These are phyloP conservation scores for Candida khao-thaluensis DNA, from an alignment of 805 yeast species.

Conservation along the genomic window DNA sequence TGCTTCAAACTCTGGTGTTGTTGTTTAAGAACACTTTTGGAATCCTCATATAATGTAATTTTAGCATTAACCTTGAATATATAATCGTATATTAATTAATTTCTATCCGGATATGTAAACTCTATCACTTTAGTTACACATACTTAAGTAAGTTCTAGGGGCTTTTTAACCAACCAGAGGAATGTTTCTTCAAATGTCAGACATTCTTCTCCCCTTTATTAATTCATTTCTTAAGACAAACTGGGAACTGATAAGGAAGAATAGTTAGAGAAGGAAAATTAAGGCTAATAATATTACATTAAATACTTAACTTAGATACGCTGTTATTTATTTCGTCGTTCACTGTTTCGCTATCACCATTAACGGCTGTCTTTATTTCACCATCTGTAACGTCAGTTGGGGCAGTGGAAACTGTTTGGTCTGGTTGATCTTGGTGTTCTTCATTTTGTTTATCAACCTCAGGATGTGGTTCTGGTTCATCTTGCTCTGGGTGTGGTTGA, in stretches of 20 bases:
- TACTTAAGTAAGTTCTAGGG: too few relatives aligned
- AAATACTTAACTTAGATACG: slow-evolving; percentile 9
- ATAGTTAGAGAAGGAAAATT: too few relatives aligned
- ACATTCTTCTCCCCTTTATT: too few relatives aligned
- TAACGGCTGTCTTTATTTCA: slow-evolving; percentile 1
- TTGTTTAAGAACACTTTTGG: slow-evolving; percentile 65
- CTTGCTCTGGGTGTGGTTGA: too few relatives aligned
- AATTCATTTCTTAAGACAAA: too few relatives aligned
- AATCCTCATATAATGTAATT: slow-evolving; percentile 8
- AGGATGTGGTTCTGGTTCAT: too few relatives aligned
- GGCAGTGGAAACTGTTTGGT: neutral
- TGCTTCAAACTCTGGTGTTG: slow-evolving; percentile 99
- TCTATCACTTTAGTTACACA: too few relatives aligned
- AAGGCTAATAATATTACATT: neutral
- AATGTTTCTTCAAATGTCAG: too few relatives aligned
- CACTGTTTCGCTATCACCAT: neutral
- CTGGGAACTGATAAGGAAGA: too few relatives aligned
- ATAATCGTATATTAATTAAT: slow-evolving; percentile 6
- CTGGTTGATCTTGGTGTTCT: neutral
- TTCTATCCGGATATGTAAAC: too few relatives aligned
- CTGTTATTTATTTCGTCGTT: slow-evolving; percentile 5
- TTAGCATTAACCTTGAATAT: slow-evolving; percentile 13
- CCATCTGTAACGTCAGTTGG: slow-evolving; percentile 2
- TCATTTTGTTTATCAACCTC: too few relatives aligned
- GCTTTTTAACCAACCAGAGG: too few relatives aligned